Base-by-base conservation (phyloP, 1,284 basidiomycete species). In the Microstroma glucosiphilum region DNA sequence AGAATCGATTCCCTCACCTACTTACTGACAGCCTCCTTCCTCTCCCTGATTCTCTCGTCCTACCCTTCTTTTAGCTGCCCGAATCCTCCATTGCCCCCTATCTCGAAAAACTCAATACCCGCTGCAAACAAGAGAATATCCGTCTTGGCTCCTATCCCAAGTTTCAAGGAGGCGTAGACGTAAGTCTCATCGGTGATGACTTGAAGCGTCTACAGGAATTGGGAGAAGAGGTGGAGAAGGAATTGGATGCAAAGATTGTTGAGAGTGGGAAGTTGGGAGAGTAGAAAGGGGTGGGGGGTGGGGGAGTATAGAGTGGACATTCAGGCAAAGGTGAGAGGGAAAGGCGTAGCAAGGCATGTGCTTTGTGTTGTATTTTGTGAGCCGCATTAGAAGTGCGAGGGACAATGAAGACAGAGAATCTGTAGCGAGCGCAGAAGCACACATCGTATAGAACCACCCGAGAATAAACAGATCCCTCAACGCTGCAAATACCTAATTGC, bases 1-100 rank as follows among this genome's bases (percentile, higher is more conserved):
- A n/a, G 23, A 6, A n/a, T 48, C 3, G 12, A 48, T 48, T 48
- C 49, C 26, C n/a, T 66, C 21, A 57, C 60, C 3, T 3, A 37
- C 30, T 9, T 9, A 9, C 30, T 37, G 30, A 37, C 30, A 3
- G 23, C 64, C 9, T 57, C 43, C 40, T 9, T 51, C n/a, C 40
- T 6, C 30, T 56, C 26, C 30, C 21, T 12, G 19, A n/a, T 57
- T 46, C n/a, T n/a, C n/a, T n/a, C n/a, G 21, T 37, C 43, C 19
- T 57, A 40, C 60, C 53, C 51, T 25, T 6, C 51, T 26, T 25
- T 26, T 21, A 54, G 51, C 19, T 54, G 51, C 51, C 51, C 51
- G 51, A 54, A 54, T 91, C 89, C 1, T 86, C 86, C 63, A 96
- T 96, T 62, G 89, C 91, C 1, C 92, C 93, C 0, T 94, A 88